Evolutionary conservation across 805 yeast species (phyloP), one percentile per base, ranked within the genome.

Genomic region (Ascoidea tarda): DNA sequence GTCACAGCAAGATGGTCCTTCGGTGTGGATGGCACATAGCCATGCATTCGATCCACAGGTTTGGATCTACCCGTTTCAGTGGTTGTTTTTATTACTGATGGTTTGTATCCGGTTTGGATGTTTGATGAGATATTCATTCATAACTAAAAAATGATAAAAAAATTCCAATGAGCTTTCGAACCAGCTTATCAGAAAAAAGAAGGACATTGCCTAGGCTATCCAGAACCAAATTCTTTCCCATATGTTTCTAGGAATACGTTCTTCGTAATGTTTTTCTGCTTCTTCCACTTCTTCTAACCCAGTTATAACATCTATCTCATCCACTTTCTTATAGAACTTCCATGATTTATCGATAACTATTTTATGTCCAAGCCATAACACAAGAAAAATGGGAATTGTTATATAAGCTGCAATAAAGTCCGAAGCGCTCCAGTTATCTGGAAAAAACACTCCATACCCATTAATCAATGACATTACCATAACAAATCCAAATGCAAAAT

Each of bases 401-500:
- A 87, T 70, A 62, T 87, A 87, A 31, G 85, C 77, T 32, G 87
- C 78, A 63, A 85, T 78, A 70, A 87, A 87, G 45, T 69, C 67
- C 8, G 77, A 64, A 3, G 77, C 84, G 54, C 68, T 69, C 44
- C 48, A 56, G 60, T 83, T 69, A 32, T 63, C 65, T 8, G 65
- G 66, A 52, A 78, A 78, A 67, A 87, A 87, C 1, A 78, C 77
- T 1, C 74, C 65, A 64, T 75, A 87, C 46, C 95, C 95, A 66
- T 87, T 90, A 56, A 87, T 72, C 55, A 86, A 72, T 32, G 77
- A 76, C 62, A 87, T 76, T 33, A 83, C 57, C 12, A 72, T 64
- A 57, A 82, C 72, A 58, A 77, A 71, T 51, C 72, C 66, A 4
- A 78, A 66, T 2, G 88, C 77, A 59, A 84, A 82, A 66, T 78